Evolutionary conservation across 345 rosid genomes (phyloP).

Genomic region (Schrenkiella parvula): DNA sequence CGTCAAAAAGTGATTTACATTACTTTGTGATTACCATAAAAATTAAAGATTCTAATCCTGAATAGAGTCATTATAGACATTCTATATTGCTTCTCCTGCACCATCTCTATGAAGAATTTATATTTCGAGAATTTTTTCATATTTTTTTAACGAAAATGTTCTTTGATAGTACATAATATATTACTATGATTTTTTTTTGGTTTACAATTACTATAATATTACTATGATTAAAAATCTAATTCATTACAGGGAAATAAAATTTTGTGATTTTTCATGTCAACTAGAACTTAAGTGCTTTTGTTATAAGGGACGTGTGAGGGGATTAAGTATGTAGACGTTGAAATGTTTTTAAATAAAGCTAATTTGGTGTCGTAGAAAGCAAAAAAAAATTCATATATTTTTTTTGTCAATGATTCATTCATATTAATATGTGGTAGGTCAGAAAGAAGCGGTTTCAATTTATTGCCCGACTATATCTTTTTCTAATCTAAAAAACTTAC

Average conservation of each 20-base stretch:
- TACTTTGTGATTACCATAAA: background rate
- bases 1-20: background rate
- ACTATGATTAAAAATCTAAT: background rate
- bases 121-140: background rate
- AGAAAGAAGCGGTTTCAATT: conserved; percentile 19
- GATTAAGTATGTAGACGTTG: conserved; percentile 16
- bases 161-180: background rate
- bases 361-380: background rate
- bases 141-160: background rate
- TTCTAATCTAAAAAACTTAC: background rate
- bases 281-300: background rate
- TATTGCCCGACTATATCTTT: background rate
- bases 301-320: background rate
- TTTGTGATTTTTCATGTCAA: background rate
- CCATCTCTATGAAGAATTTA: background rate
- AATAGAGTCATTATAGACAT: background rate
- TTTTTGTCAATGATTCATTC: conserved; percentile 5
- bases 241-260: background rate
- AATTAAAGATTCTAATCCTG: background rate
- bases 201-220: no score
- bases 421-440: conserved; percentile 23
- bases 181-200: background rate
- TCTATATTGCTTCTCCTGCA: background rate
- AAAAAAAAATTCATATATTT: background rate
- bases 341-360: conserved; percentile 1